Evolutionary conservation across 345 rosid genomes (phyloP), one percentile per base, ranked within the genome.

Genomic region (Erysimum cheiranthoides): DNA sequence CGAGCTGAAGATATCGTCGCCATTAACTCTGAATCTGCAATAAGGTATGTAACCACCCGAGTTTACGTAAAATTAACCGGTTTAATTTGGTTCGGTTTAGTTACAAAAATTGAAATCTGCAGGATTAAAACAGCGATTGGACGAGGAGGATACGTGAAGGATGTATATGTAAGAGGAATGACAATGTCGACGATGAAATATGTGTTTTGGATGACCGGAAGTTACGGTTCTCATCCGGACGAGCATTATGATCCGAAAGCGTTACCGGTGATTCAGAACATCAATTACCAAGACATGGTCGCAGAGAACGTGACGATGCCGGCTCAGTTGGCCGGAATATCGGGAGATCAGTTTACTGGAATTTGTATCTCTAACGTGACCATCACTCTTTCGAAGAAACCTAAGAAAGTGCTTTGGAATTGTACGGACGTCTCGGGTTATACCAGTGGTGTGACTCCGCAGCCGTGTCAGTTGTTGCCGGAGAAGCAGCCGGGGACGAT

Each of bases 181-280:
- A 85, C 80, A 0, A 74, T 94, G 91, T 71, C 77, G 14, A 89
- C 95, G 3, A 90, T 90, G 97, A 86, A 94, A 53, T 87, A 84
- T 74, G 96, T 82, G 1, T 94, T 90, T 47, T 94, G 97, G 98
- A 90, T 94, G 86, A 87, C 96, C n/a, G 93, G 98, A 12, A 75
- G 84, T 28, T 94, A 92, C 31, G 92, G 87, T 6, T 82, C 90
- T 4, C 98, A 94, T 45, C 87, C 98, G 0, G 96, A 89, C 61
- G 79, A 84, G 10, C 83, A 89, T 59, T 92, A 78, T 42, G 92
- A 92, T 76, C 88, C 89, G 1, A 86, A 87, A 0, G 98, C 97
- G 0, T 61, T 90, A 18, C 89, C 97, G 1, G 74, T 79, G 51
- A 88, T 94, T 28, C 75, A 81, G 61, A 83, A 85, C 71, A 90